Base-by-base conservation (phyloP, 2,329 filamentous ascomycete genomes). In the Ascomycota sp. region DNA sequence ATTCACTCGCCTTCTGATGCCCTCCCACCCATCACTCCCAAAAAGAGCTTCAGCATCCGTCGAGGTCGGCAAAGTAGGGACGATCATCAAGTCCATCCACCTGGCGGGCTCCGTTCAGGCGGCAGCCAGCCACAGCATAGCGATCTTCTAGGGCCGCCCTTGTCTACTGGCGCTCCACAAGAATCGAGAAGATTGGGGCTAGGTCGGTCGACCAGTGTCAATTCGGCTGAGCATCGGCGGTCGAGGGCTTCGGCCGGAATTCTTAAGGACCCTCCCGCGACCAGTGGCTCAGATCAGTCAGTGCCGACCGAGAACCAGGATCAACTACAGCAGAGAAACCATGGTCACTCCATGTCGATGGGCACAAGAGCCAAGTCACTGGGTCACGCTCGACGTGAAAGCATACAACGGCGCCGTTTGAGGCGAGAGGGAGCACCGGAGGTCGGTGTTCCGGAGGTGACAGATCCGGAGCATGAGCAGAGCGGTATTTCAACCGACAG, bases 41-140 rank as follows among this genome's bases (percentile, higher is more conserved):
- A 79, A 30, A 91, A 91, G 53, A 92, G 83, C 48, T 92, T 94
- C 49, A 92, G 82, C 46, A 79, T 94, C 38, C 71, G 65, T 25
- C 61, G 62, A 17, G 57, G 60, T 20, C 56, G 69, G 22, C 61
- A 65, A 28, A 65, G 69, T 12, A 54, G 55, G 11, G 64, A 68
- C 8, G 63, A 66, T 11, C 46, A 46, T 0, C 8, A 19, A 59
- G 43, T 42, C 64, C 50, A 34, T 53, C 51, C 35, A 61, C 50
- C 36, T 42, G 59, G 21, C n/a, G 25, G 35, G 12, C 29, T 30
- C 12, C 66, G 53, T 36, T 70, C 55, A 35, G 75, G 53, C 38
- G 75, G 57, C 51, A 73, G 52, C 43, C 72, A 82, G 43, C 68
- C 74, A 22, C 77, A 83, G 34, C 76, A 85, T 39, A 70, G 75